A percentile compares a stretch with the other conserved stretches of the same genome.
Conservation (phyloP, 1,139 yeast genomes). For the Taiozyma sp. region DNA sequence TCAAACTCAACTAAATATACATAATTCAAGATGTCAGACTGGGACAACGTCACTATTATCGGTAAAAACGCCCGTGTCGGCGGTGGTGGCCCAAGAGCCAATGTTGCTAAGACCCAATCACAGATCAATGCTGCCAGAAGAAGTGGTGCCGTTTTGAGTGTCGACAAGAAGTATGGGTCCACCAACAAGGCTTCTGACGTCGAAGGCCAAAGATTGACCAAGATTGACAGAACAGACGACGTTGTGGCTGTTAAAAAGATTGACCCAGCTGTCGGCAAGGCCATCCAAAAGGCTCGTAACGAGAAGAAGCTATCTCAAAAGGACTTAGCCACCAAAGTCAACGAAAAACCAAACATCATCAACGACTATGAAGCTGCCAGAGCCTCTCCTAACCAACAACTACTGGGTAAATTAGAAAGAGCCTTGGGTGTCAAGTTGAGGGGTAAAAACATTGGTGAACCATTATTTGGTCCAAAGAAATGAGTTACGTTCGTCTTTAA, state of each 20-base stretch:
- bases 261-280: constrained; percentile 79
- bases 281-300: constrained; percentile 80
- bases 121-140: constrained; percentile 93
- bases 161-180: constrained; percentile 87
- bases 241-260: constrained; percentile 90
- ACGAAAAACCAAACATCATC: constrained; percentile 92
- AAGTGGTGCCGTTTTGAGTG: constrained; percentile 79
- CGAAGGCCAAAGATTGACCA: constrained; percentile 93
- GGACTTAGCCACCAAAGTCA: constrained; percentile 91
- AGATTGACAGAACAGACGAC: constrained; percentile 89
- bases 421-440: constrained; percentile 92
- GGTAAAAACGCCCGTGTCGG: constrained; percentile 88
- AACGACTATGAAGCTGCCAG: constrained; percentile 97
- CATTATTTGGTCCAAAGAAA: constrained; percentile 46
- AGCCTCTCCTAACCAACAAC: constrained; percentile 94
- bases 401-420: constrained; percentile 88
- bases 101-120: constrained; percentile 71
- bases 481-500: constrained; percentile 7
- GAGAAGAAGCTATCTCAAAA: constrained; percentile 90
- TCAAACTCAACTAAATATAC: background rate
- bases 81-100: constrained; percentile 82
- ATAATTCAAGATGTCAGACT: constrained; percentile 44
- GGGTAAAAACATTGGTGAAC: constrained; percentile 94
- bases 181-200: constrained; percentile 62
- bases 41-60: constrained; percentile 86